These are phyloP conservation scores for Monilinia laxa DNA, from an alignment of 2,329 filamentous ascomycete genomes.

Conservation along the genomic window DNA sequence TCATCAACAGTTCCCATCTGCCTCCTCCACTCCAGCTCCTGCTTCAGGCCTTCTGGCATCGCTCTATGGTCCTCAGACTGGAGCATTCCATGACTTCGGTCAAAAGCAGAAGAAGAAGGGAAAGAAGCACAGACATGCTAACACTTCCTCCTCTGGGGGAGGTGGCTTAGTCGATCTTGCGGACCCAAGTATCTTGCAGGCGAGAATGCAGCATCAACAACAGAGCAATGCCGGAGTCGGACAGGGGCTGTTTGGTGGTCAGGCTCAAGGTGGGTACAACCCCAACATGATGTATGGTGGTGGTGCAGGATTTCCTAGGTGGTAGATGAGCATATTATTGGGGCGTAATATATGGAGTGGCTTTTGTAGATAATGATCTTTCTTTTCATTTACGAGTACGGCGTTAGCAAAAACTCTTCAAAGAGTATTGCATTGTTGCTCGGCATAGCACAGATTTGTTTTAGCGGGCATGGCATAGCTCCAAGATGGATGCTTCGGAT, in stretches of 20 bases:
- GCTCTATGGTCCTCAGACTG: constrained; percentile 85
- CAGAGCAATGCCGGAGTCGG: constrained; percentile 80
- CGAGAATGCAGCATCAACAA: constrained; percentile 87
- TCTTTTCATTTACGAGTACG: constrained; percentile 37
- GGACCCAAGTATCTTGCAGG: constrained; percentile 99
- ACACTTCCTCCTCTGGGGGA: constrained; percentile 99
- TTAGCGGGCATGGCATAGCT: constrained; percentile 50
- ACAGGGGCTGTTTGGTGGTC: constrained; percentile 86
- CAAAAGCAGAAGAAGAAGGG: constrained; percentile 99
- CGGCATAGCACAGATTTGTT: constrained; percentile 43
- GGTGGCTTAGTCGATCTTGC: constrained; percentile 99
- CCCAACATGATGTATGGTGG: constrained; percentile 77
- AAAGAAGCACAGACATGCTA: constrained; percentile 99
- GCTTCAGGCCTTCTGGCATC: constrained; percentile 86
- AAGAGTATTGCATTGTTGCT: constrained; percentile 38
- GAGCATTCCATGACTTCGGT: constrained; percentile 85
- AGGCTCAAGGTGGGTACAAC: constrained; percentile 94
- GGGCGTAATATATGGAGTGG: constrained; percentile 34
- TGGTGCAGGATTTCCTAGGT: constrained; percentile 52
- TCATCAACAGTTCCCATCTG: constrained; percentile 80
- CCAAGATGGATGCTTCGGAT: constrained; percentile 42
- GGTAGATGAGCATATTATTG: constrained; percentile 50
- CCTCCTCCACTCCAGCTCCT: constrained; percentile 81
- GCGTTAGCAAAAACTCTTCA: constrained; percentile 37
- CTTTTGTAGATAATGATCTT: constrained; percentile 38